A percentile compares a stretch with the other conserved stretches of the same genome.
Conservation (phyloP, 352 stramenopile genomes). For the Pythium brassicae region DNA sequence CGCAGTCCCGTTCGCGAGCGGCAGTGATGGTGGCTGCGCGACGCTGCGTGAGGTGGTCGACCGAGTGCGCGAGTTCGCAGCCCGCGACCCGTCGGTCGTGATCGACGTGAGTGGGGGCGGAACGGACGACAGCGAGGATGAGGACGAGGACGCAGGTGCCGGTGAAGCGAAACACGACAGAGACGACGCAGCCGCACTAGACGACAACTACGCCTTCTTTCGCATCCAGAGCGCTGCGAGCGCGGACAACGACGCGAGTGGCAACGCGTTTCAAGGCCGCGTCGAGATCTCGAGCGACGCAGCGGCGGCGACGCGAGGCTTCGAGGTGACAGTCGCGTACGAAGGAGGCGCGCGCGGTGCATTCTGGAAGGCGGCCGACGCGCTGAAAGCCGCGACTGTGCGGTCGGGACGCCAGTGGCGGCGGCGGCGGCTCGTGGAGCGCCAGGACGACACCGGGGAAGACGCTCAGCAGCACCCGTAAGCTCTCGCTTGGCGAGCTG, state of each 20-base stretch:
- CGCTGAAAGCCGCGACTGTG: slow-evolving; percentile 55
- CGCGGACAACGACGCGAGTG: neutral
- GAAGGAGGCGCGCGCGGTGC: slow-evolving; percentile 43
- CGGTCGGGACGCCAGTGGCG: slow-evolving; percentile 64
- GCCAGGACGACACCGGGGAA: slow-evolving; percentile 1
- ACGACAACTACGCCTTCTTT: slow-evolving; percentile 7
- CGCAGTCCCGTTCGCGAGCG: slow-evolving; percentile 18
- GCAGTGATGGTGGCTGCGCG: slow-evolving; percentile 26
- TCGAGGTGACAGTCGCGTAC: slow-evolving; percentile 42
- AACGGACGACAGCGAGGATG: neutral
- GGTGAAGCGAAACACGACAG: slow-evolving; percentile 9
- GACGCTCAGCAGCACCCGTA: neutral
- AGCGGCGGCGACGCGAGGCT: slow-evolving; percentile 10
- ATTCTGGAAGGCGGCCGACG: slow-evolving; percentile 63
- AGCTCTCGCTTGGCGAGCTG: neutral
- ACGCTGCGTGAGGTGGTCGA: slow-evolving; percentile 35
- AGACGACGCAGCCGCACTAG: neutral
- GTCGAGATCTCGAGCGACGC: slow-evolving; percentile 25
- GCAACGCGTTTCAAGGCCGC: slow-evolving; percentile 22
- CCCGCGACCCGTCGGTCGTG: slow-evolving; percentile 12
- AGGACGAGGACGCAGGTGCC: slow-evolving; percentile 8
- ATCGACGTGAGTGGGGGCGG: neutral
- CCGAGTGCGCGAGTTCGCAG: slow-evolving; percentile 37
- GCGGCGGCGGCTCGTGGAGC: slow-evolving; percentile 40
- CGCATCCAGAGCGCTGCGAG: slow-evolving; percentile 1